Percentiles rank a stretch among this genome's conserved stretches.
Evolutionary conservation across 495 filamentous ascomycete genomes (phyloP).

Genomic region (Hyaloscypha finlandica): DNA sequence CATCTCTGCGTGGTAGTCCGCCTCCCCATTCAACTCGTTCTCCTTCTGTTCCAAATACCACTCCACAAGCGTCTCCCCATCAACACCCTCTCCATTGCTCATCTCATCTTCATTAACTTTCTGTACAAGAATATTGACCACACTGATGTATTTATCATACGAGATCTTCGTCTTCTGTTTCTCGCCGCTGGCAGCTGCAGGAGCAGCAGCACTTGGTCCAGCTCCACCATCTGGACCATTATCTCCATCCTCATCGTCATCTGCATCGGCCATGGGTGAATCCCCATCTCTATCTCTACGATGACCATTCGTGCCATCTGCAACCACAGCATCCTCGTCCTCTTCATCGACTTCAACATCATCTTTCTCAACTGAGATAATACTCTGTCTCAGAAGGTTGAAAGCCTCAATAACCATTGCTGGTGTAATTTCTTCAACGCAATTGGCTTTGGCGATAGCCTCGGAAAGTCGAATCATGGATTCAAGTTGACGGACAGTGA

Average conservation of each 20-base stretch:
- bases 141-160: conserved; percentile 91
- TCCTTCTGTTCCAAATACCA: conserved; percentile 98
- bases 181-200: conserved; percentile 28
- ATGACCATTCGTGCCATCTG: conserved; percentile 32
- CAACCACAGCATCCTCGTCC: conserved; percentile 51
- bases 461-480: conserved; percentile 92
- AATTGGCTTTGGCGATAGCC: conserved; percentile 96
- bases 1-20: conserved; percentile 77
- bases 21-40: conserved; percentile 74
- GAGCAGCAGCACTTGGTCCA: conserved; percentile 26
- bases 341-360: conserved; percentile 95
- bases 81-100: conserved; percentile 79
- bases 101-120: conserved; percentile 77
- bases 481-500: conserved; percentile 95
- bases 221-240: conserved; percentile 38
- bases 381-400: conserved; percentile 85
- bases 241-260: conserved; percentile 46
- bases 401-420: conserved; percentile 89
- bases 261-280: conserved; percentile 64
- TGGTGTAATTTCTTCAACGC: conserved; percentile 84
- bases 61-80: conserved; percentile 78
- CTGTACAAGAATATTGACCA: conserved; percentile 80
- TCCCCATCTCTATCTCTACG: conserved; percentile 65
- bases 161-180: conserved; percentile 84
- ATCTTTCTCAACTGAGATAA: conserved; percentile 97